Evolutionary conservation across 2,329 filamentous ascomycete genomes (phyloP).

Genomic region (Trichoderma sp.): DNA sequence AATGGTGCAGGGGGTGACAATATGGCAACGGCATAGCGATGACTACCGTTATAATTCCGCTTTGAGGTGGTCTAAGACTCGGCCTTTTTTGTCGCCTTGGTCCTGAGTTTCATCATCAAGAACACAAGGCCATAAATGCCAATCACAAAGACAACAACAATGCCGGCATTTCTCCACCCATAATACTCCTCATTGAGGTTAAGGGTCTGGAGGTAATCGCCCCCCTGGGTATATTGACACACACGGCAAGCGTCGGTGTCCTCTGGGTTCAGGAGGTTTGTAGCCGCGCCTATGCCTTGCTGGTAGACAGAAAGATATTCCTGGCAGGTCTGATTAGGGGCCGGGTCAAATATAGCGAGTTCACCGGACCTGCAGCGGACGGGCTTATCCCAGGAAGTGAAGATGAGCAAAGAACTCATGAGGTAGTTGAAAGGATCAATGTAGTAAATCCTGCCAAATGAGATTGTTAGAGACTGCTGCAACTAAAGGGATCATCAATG

Average conservation of each 20-base stretch:
- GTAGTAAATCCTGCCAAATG: conserved; percentile 52
- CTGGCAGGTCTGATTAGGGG: conserved; percentile 55
- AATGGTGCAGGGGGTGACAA: no score
- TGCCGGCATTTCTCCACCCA: conserved; percentile 67
- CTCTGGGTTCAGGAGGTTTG: conserved; percentile 62
- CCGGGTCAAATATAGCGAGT: conserved; percentile 54
- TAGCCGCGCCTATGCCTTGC: conserved; percentile 46
- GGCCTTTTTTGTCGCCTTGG: conserved; percentile 51
- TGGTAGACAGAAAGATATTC: conserved; percentile 59
- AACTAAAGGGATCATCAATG: no score
- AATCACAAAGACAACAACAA: conserved; percentile 58
- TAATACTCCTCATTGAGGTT: conserved; percentile 63
- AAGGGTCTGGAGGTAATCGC: conserved; percentile 60
- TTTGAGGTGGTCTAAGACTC: no score
- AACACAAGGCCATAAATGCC: conserved; percentile 54
- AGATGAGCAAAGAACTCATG: conserved; percentile 57
- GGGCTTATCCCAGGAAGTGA: conserved; percentile 49
- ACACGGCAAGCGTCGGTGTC: conserved; percentile 58
- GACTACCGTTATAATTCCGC: no score
- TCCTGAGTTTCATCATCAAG: conserved; percentile 50
- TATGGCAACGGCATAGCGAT: no score
- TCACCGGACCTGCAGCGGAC: conserved; percentile 51
- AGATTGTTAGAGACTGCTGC: no score
- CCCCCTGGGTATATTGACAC: conserved; percentile 60
- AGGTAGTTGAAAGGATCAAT: conserved; percentile 64